Conservation (phyloP, 805 yeast genomes). For the Maudiozyma barnettii region DNA sequence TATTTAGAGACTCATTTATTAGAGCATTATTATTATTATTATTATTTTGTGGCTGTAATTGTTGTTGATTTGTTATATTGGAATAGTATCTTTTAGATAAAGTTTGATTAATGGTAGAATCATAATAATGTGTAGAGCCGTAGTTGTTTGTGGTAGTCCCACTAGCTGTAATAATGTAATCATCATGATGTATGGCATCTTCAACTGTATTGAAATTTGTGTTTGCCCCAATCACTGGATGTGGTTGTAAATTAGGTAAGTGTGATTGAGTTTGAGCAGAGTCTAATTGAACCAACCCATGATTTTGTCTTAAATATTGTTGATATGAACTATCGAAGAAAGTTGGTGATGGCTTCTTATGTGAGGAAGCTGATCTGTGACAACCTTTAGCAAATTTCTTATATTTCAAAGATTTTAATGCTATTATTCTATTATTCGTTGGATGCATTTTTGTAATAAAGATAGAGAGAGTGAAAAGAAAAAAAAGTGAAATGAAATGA, state of each 20-base stretch:
- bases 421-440: slow-evolving; percentile 21
- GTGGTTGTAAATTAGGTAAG: slow-evolving; percentile 17
- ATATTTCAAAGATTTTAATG: slow-evolving; percentile 34
- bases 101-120: background rate
- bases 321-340: slow-evolving; percentile 36
- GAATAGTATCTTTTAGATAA: slow-evolving; percentile 5
- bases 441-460: background rate
- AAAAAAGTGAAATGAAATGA: slow-evolving; percentile 7
- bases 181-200: slow-evolving; percentile 10
- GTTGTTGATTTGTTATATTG: slow-evolving; percentile 1
- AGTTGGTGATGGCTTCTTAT: slow-evolving; percentile 23
- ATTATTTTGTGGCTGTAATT: background rate
- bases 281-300: slow-evolving; percentile 25
- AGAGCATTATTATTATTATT: background rate
- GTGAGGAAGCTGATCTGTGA: slow-evolving; percentile 24
- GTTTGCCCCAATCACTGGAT: slow-evolving; percentile 31
- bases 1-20: background rate
- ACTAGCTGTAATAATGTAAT: background rate
- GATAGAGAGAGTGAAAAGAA: background rate
- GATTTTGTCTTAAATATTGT: slow-evolving; percentile 31
- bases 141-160: background rate
- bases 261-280: background rate
- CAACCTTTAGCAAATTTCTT: slow-evolving; percentile 30
- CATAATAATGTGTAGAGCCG: background rate
- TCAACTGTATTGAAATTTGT: slow-evolving; percentile 26